A percentile compares a stretch with the other conserved stretches of the same genome.
phyloP scores from a whole-genome alignment of 345 rosid species.

The Gossypium bickii region DNA sequence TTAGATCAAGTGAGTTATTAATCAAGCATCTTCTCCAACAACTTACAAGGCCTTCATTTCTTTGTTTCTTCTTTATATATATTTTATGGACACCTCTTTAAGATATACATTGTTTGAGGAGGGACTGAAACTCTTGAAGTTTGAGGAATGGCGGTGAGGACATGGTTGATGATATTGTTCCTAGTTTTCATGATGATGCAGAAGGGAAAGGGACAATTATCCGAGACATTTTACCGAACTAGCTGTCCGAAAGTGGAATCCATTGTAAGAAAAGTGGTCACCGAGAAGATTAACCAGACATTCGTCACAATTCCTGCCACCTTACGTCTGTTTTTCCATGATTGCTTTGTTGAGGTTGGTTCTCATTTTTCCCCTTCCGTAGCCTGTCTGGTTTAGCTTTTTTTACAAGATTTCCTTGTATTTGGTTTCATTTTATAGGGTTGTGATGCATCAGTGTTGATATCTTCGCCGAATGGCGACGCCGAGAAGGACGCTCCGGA shows the following conservation, averaged over 20 bases:
- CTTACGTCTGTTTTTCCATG: conserved; percentile 80
- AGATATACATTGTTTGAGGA: neutral
- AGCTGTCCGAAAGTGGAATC: conserved; percentile 67
- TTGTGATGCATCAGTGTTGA: conserved; percentile 41
- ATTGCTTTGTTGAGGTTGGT: conserved; percentile 65
- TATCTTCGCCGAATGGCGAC: conserved; percentile 28
- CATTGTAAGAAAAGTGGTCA: conserved; percentile 53
- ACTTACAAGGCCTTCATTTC: too few species aligned
- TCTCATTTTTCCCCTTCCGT: neutral
- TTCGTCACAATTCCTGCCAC: conserved; percentile 66
- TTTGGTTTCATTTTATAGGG: conserved; percentile 23
- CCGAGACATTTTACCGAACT: conserved; percentile 46
- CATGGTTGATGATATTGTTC: conserved; percentile 18
- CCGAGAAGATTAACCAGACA: conserved; percentile 46
- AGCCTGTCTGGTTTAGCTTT: neutral
- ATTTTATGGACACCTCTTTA: too few species aligned
- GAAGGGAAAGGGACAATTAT: conserved; percentile 42
- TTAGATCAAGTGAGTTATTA: neutral
- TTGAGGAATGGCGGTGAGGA: conserved; percentile 10
- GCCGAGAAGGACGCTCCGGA: conserved; percentile 37
- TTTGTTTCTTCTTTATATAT: neutral
- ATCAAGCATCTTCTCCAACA: neutral
- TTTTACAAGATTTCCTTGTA: neutral
- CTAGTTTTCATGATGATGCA: conserved; percentile 21
- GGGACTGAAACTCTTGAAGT: neutral